Percentiles rank a stretch among this genome's conserved stretches.
phyloP scores from a whole-genome alignment of 1,284 basidiomycete genomes.

The Pseudozyma thailandica region DNA sequence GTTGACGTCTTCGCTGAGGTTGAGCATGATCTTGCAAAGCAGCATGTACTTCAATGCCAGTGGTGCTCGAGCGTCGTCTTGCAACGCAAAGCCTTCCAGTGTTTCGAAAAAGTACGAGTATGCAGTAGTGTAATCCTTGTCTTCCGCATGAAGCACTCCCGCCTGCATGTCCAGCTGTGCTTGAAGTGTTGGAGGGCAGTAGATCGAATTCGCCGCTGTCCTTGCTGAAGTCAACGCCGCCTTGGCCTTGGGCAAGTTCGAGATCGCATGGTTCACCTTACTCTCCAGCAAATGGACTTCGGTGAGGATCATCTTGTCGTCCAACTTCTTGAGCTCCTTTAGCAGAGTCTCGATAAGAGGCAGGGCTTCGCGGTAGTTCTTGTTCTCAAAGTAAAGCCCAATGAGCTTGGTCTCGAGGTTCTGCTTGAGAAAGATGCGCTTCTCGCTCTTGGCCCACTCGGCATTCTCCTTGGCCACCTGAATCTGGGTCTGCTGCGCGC shows the following conservation, averaged over 20 bases:
- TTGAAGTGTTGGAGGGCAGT: conserved; percentile 93
- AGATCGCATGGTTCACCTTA: conserved; percentile 86
- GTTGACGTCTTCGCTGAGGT: conserved; percentile 89
- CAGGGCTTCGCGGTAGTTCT: conserved; percentile 82
- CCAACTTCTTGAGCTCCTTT: conserved; percentile 88
- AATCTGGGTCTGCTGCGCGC: conserved; percentile 83
- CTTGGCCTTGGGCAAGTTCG: conserved; percentile 94
- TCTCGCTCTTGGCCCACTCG: conserved; percentile 89
- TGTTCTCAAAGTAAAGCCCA: conserved; percentile 81
- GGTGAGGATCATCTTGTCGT: conserved; percentile 97
- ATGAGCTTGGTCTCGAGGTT: conserved; percentile 90
- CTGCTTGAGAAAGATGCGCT: conserved; percentile 94
- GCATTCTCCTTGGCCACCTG: conserved; percentile 88
- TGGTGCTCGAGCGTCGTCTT: conserved; percentile 75
- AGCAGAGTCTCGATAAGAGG: conserved; percentile 84
- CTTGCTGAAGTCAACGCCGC: conserved; percentile 90
- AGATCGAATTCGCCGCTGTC: conserved; percentile 95
- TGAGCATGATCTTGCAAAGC: conserved; percentile 97
- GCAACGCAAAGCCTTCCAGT: conserved; percentile 84
- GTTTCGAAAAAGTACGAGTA: conserved; percentile 99
- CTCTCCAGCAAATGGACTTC: conserved; percentile 95
- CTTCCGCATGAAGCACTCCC: conserved; percentile 91
- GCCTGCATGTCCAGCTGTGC: conserved; percentile 91
- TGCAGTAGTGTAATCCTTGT: conserved; percentile 95
- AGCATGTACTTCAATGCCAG: conserved; percentile 96